Evolutionary conservation across 2,329 filamentous ascomycete species (phyloP).

Genomic region (Ophiostoma montium): DNA sequence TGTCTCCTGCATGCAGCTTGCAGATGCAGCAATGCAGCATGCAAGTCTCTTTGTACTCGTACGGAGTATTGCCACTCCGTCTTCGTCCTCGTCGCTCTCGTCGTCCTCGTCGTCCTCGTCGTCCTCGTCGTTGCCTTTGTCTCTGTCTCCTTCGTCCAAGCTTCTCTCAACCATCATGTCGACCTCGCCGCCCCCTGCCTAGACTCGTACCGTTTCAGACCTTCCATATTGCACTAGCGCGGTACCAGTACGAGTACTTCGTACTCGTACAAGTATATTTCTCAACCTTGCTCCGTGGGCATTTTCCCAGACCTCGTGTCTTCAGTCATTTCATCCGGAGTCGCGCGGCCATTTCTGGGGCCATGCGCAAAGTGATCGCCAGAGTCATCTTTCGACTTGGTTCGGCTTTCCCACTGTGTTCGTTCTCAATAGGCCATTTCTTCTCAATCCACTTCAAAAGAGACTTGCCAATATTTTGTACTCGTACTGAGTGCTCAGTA

Average conservation of each 20-base stretch:
- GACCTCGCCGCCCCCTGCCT: background rate
- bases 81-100: background rate
- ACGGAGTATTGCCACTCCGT: too few relatives aligned
- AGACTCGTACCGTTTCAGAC: conserved; percentile 1
- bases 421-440: too few relatives aligned
- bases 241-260: background rate
- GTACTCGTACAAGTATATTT: background rate
- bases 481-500: too few relatives aligned
- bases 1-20: background rate
- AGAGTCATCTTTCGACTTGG: too few relatives aligned
- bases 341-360: background rate
- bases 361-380: too few relatives aligned
- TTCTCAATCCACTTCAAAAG: too few relatives aligned
- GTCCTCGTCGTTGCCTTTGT: background rate
- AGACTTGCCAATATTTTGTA: too few relatives aligned
- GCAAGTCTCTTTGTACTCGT: background rate
- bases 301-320: too few relatives aligned
- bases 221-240: background rate
- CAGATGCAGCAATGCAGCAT: background rate
- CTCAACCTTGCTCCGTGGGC: too few relatives aligned
- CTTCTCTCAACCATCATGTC: too few relatives aligned
- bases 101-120: background rate
- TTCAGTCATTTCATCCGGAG: background rate
- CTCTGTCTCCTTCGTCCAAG: background rate
- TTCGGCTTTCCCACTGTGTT: too few relatives aligned